Conservation (phyloP, 306 rosid species). For the Betula pendula region DNA sequence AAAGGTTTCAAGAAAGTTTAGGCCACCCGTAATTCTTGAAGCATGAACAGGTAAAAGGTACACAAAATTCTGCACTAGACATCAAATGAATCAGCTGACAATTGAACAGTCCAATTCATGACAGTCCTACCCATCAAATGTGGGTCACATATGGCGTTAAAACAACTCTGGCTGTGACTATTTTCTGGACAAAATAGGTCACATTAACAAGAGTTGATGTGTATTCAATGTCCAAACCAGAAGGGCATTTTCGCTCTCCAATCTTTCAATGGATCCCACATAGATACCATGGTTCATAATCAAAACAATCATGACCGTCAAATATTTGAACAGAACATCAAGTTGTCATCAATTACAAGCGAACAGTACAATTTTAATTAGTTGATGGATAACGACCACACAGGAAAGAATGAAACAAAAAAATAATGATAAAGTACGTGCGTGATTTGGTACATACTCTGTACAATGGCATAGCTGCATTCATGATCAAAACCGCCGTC, state of each 20-base stretch:
- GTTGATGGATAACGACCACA: constrained; percentile 49
- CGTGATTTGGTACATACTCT: constrained; percentile 60
- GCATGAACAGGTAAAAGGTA: constrained; percentile 29
- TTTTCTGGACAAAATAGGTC: constrained; percentile 23
- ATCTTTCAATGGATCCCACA: constrained; percentile 70
- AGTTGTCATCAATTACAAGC: constrained; percentile 21
- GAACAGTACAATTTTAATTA: constrained; percentile 25
- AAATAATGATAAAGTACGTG: constrained; percentile 3
- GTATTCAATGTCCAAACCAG: background rate
- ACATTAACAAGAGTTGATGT: constrained; percentile 24
- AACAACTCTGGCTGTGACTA: constrained; percentile 17
- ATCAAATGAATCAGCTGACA: background rate
- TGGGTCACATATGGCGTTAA: constrained; percentile 49
- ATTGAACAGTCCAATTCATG: constrained; percentile 22
- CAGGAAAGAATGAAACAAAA: constrained; percentile 39
- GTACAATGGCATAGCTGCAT: constrained; percentile 79
- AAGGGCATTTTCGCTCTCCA: background rate
- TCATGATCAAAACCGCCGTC: constrained; percentile 57
- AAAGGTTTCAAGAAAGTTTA: background rate
- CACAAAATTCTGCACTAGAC: constrained; percentile 1
- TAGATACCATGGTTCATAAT: constrained; percentile 38
- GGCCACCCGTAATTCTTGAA: background rate
- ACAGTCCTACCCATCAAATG: constrained; percentile 26
- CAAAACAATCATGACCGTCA: constrained; percentile 27
- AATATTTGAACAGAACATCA: constrained; percentile 24